Base-by-base conservation (phyloP, 192 early-diverging fungal genomes). In the Coemansia sp. region DNA sequence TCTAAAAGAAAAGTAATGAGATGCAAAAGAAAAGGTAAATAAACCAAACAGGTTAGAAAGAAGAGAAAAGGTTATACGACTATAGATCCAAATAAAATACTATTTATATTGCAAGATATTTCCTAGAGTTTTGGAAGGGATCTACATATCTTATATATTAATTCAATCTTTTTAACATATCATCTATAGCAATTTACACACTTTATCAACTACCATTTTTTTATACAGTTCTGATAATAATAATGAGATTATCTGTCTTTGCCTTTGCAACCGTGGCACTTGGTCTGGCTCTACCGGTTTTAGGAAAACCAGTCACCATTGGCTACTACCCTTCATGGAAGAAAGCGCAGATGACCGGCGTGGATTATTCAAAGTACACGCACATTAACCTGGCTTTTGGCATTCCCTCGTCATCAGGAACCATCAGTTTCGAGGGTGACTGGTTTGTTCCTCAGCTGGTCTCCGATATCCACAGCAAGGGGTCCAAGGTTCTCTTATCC, bases 361-460 rank as follows among this genome's bases (percentile, higher is more conserved):
- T 82, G 1, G 74, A 82, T 33, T 66, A 64, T 45, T 32, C 60
- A 0, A 85, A 87, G 67, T 85, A 88, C 69, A 90, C 90, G 14
- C 90, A 90, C 54, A 68, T 91, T 60, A 87, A 91, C 59, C 84
- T 90, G 51, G 86, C 88, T 2, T 89, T 87, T 56, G 85, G 73
- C 10, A 72, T 84, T 18, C 73, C 86, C 16, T 59, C 42, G 1
- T 58, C 50, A 10, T 64, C 75, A 45, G 63, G 76, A 5, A 77
- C 64, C 10, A 69, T 85, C 2, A 60, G 50, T 17, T 84, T 68
- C 29, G 67, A 71, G 12, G 72, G 61, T 8, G 40, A 58, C 48
- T 78, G 71, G 70, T 67, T 73, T 4, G 10, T 84, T 18, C 82
- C 83, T 1, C 61, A 76, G 51, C 42, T 84, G 7, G 63, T 84